phyloP scores from a whole-genome alignment of 257 asterid genomes.

The Fraxinus quadrangulata region DNA sequence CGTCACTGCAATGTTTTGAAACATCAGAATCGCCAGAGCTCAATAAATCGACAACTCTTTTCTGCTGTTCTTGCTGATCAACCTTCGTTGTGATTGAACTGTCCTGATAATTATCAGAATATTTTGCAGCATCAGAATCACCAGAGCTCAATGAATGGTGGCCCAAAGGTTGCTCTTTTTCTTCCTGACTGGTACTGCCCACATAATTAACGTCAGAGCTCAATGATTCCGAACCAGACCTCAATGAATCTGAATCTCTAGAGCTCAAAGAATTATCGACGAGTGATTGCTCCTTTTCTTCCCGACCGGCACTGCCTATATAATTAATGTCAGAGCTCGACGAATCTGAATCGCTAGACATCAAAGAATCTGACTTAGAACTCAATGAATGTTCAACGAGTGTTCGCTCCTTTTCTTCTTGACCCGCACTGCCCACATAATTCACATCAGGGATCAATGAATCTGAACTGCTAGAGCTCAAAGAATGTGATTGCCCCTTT shows the following conservation, averaged over 20 bases:
- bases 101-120: too few species aligned
- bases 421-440: neutral
- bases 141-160: neutral
- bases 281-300: too few species aligned
- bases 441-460: neutral
- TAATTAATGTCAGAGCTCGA: neutral
- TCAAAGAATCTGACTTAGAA: too few species aligned
- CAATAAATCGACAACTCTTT: too few species aligned
- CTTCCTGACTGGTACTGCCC: neutral
- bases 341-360: neutral
- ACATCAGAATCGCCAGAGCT: neutral
- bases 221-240: too few species aligned
- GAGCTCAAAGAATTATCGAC: neutral
- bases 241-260: neutral
- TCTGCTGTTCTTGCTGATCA: too few species aligned
- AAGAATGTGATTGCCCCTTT: neutral
- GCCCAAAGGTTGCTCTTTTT: too few species aligned
- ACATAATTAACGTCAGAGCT: neutral
- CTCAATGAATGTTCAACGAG: neutral
- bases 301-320: neutral
- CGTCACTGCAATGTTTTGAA: neutral
- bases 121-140: too few species aligned
- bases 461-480: neutral
- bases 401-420: too few species aligned
- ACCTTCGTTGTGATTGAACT: too few species aligned